Base-by-base conservation (phyloP, 1,284 basidiomycete species). In the Taiwanofungus camphoratus region DNA sequence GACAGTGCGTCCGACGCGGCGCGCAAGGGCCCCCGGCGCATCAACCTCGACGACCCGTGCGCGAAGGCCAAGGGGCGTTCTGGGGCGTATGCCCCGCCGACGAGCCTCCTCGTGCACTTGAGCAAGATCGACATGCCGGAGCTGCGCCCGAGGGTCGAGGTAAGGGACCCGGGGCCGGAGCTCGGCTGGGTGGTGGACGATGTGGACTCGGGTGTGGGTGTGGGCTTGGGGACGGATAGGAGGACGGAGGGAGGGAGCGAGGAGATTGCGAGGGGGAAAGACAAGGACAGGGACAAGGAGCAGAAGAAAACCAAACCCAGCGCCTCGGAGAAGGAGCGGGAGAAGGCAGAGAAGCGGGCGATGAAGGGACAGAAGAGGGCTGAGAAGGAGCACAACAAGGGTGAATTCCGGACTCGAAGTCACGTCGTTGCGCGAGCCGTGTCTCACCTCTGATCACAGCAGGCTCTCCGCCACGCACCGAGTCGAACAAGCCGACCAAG, bases 121-220 rank as follows among this genome's bases (percentile, higher is more conserved):
- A 86, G 83, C 67, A 90, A 90, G 68, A 87, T 90, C 37, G 70
- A 79, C 20, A 87, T 91, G 74, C 87, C 87, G 0, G 87, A 90
- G 57, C 71, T 90, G 6, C 73, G 75, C 48, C 86, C 86, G 2
- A 73, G 58, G 29, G 41, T 50, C 9, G 44, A 52, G 12, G 37
- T 34, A 4, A 42, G 39, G 23, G 44, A 45, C 12, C 44, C 34
- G 13, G 34, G 34, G 20, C 39, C 33, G 13, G 35, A 39, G 20
- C 23, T 46, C 4, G 30, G 40, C 8, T 36, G 33, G 42, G 30
- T 40, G 3, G 23, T 39, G 4, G 44, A 49, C 15, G 19, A 16
- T 33, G n/a, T n/a, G n/a, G n/a, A n/a, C n/a, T n/a, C 12, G n/a
- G 36, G 19, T 5, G 6, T 4, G 23, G 21, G 19, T 19, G 11